Evolutionary conservation across 805 yeast genomes (phyloP).

Genomic region (Yamadazyma akitaensis): DNA sequence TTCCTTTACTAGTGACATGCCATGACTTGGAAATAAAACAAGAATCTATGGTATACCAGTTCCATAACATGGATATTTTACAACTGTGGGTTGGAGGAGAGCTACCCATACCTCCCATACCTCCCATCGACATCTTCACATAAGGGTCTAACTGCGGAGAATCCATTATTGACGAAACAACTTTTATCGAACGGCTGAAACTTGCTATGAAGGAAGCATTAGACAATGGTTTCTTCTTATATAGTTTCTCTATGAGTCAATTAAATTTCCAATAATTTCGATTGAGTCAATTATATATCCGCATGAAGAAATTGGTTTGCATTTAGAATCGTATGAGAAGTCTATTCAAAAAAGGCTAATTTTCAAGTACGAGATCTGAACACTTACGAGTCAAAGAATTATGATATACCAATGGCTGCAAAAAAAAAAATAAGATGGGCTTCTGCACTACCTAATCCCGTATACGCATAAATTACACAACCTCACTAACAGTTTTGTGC

Average conservation of each 20-base stretch:
- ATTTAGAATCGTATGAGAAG: too few relatives aligned
- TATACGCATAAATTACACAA: too few relatives aligned
- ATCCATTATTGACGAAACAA: neutral
- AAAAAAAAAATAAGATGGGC: too few relatives aligned
- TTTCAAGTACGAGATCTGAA: too few relatives aligned
- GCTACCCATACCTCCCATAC: conserved; percentile 4
- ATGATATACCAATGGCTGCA: too few relatives aligned
- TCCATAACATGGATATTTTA: conserved; percentile 61
- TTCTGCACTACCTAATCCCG: too few relatives aligned
- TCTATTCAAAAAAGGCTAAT: too few relatives aligned
- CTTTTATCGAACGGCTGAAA: neutral
- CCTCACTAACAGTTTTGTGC: too few relatives aligned
- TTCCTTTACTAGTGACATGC: conserved; percentile 57
- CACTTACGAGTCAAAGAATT: too few relatives aligned
- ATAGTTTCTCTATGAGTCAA: neutral
- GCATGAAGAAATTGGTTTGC: neutral
- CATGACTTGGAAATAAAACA: conserved; percentile 63
- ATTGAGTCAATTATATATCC: neutral
- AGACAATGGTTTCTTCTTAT: neutral
- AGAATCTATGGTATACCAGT: conserved; percentile 65
- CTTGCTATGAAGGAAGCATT: too few relatives aligned
- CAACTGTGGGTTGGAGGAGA: conserved; percentile 15
- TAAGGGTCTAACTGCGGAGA: conserved; percentile 1
- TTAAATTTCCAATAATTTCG: conserved; percentile 4
- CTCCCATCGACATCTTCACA: conserved; percentile 5